These are phyloP conservation scores for Oidiodendron maius DNA, from an alignment of 495 filamentous ascomycete species.

Conservation along the genomic window DNA sequence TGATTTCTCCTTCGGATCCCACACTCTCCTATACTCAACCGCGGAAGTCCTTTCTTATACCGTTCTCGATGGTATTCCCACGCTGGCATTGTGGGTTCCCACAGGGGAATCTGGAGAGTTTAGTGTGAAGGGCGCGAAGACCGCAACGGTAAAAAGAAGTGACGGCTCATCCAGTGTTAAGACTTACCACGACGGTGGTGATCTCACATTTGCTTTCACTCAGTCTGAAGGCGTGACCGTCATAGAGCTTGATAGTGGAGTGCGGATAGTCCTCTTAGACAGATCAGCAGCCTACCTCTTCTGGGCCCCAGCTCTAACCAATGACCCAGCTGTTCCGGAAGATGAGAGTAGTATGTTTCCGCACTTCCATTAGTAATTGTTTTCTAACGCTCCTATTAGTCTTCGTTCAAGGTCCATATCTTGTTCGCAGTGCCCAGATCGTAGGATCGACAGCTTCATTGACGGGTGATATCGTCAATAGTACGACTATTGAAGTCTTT, in stretches of 20 bases:
- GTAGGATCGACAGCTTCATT: slow-evolving; percentile 42
- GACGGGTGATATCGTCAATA: slow-evolving; percentile 58
- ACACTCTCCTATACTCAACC: slow-evolving; percentile 53
- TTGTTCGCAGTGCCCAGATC: slow-evolving; percentile 53
- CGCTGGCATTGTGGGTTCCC: slow-evolving; percentile 48
- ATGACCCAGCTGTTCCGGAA: slow-evolving; percentile 41
- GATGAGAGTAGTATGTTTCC: slow-evolving; percentile 35
- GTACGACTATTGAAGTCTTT: slow-evolving; percentile 56
- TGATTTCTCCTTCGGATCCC: slow-evolving; percentile 45
- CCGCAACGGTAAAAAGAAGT: slow-evolving; percentile 25
- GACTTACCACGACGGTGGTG: slow-evolving; percentile 28
- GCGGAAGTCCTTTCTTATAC: slow-evolving; percentile 52
- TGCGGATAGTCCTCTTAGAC: slow-evolving; percentile 45
- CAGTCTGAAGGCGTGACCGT: slow-evolving; percentile 41
- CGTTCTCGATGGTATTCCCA: slow-evolving; percentile 38
- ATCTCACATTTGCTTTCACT: slow-evolving; percentile 34
- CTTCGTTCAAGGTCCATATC: slow-evolving; percentile 62
- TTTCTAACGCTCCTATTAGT: slow-evolving; percentile 21
- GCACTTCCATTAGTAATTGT: background rate
- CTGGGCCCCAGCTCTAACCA: slow-evolving; percentile 49
- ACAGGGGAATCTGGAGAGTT: slow-evolving; percentile 51
- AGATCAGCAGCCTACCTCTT: slow-evolving; percentile 45
- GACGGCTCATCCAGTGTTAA: slow-evolving; percentile 34
- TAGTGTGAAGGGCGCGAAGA: slow-evolving; percentile 38
- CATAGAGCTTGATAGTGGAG: slow-evolving; percentile 35